Base-by-base conservation (phyloP, 768 basidiomycete genomes). In the Wakefieldia striispora region DNA sequence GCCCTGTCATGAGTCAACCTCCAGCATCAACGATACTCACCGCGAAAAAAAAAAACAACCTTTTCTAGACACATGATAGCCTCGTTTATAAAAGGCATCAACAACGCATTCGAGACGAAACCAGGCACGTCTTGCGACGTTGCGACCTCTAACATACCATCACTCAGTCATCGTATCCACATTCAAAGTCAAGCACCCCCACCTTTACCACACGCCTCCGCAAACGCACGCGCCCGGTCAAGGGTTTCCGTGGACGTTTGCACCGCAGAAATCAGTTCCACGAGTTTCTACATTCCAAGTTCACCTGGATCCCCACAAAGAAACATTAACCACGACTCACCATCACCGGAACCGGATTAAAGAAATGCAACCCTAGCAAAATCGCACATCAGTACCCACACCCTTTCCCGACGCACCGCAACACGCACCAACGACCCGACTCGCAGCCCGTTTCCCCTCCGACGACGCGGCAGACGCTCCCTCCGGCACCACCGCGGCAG, bases 61-160 rank as follows among this genome's bases (percentile, higher is more conserved):
- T 88, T 91, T 69, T 97, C 95, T 1, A 98, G 74, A 57, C 84
- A 86, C 83, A 95, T 88, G 57, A 97, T 91, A 0, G 95, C 95
- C 77, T 98, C 95, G 58, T 97, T 98, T 58, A 98, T 86, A 70
- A 94, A 97, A 2, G 95, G 95, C 91, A 97, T 97, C 38, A 98
- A 72, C 26, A 95, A 77, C 1, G 92, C 93, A 60, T 97, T 95
- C 1, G 92, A 90, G n/a, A 95, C 91, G 67, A 93, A 94, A 4
- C 92, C 94, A 3, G 95, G 95, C 1, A 95, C 91, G 60, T 98
- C 95, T 59, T 89, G 82, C 0, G 92, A 94, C 3, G 80, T 81
- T 2, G 93, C 88, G 1, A 97, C 93, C 77, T 93, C 91, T 94
- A 62, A n/a, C 26, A 3, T 44, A 13, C 3, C 40, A 14, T 26